These are phyloP conservation scores for Tympanopsis confertula DNA, from an alignment of 2,329 filamentous ascomycete species.

Conservation along the genomic window DNA sequence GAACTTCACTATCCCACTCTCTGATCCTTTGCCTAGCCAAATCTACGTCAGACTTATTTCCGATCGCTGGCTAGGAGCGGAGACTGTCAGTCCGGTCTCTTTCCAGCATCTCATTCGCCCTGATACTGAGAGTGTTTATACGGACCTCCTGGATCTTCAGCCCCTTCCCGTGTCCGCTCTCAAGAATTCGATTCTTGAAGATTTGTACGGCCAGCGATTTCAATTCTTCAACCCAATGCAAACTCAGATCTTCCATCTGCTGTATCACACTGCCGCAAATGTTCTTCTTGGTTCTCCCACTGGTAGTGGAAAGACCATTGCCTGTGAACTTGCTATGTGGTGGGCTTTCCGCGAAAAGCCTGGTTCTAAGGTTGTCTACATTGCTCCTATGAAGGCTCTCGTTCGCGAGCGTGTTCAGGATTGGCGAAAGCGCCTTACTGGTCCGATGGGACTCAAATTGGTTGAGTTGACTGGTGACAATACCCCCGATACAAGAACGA, in stretches of 20 bases:
- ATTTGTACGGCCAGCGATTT: constrained; percentile 79
- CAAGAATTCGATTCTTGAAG: constrained; percentile 76
- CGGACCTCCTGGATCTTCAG: constrained; percentile 82
- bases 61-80: constrained; percentile 90
- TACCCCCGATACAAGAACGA: constrained; percentile 90
- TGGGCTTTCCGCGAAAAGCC: constrained; percentile 94
- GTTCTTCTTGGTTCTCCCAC: constrained; percentile 92
- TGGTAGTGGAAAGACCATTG: constrained; percentile 93
- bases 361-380: constrained; percentile 95
- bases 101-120: constrained; percentile 96
- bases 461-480: constrained; percentile 97
- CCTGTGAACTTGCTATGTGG: constrained; percentile 96
- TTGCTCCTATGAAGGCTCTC: constrained; percentile 97
- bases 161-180: constrained; percentile 77
- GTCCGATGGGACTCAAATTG: constrained; percentile 74
- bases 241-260: constrained; percentile 92
- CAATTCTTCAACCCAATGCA: constrained; percentile 99
- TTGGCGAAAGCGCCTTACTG: constrained; percentile 73
- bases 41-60: constrained; percentile 93
- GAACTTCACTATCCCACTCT: constrained; percentile 91
- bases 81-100: constrained; percentile 88
- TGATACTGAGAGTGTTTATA: constrained; percentile 95
- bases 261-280: constrained; percentile 86
- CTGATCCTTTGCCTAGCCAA: constrained; percentile 85
- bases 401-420: constrained; percentile 94